A percentile compares a stretch with the other conserved stretches of the same genome.
Evolutionary conservation across 2,329 filamentous ascomycete genomes (phyloP).

Genomic region (Periconia sp.): DNA sequence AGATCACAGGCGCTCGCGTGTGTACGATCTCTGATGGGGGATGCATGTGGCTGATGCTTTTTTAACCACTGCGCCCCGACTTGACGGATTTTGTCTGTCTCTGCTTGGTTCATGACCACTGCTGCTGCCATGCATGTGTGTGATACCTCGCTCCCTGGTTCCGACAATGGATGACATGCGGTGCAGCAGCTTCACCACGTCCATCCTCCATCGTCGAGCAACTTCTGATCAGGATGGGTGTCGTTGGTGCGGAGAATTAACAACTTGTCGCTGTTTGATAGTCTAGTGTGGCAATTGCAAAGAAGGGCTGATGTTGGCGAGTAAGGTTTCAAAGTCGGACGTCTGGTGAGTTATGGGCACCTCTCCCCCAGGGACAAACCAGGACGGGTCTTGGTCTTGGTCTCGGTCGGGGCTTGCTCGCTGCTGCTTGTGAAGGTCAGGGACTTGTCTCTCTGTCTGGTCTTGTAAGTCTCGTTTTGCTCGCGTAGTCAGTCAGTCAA

Average conservation of each 20-base stretch:
- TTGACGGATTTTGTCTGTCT: background rate
- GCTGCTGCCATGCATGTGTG: background rate
- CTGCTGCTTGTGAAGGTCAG: background rate
- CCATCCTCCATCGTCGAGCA: background rate
- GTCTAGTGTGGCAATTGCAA: no score
- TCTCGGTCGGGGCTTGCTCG: background rate
- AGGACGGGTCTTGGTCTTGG: background rate
- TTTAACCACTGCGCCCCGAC: background rate
- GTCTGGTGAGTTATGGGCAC: background rate
- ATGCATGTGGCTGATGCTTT: background rate
- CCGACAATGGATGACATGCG: background rate
- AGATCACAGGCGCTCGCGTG: background rate
- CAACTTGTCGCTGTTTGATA: no score
- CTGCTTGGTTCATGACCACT: background rate
- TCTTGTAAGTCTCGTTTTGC: background rate
- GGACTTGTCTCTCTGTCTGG: no score
- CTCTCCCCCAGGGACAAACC: no score
- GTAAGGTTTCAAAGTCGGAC: background rate
- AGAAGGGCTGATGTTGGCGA: background rate
- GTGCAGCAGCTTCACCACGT: background rate
- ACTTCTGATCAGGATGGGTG: background rate
- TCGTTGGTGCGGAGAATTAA: background rate
- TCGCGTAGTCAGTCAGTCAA: constrained; percentile 36
- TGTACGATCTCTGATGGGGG: background rate
- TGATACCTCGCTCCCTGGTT: background rate